Evolutionary conservation across 352 stramenopile species (phyloP), one percentile per base, ranked within the genome.

Genomic region (Globisporangium emineosum): DNA sequence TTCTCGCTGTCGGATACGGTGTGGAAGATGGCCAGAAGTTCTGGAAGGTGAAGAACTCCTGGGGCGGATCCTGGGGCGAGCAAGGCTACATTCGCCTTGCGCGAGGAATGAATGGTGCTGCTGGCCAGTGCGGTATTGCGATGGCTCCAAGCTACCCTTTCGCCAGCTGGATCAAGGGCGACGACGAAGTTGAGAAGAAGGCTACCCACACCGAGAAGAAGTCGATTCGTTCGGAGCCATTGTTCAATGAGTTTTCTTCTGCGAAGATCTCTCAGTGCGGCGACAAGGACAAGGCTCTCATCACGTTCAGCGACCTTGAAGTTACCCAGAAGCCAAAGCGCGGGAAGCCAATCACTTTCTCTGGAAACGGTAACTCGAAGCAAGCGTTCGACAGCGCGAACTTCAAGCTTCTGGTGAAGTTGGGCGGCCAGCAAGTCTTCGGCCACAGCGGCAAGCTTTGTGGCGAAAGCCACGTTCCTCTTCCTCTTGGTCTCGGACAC

Each of bases 31-130:
- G 84, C 17, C 73, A 77, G 8, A 88, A 91, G 51, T 98, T 83
- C 69, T 98, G 93, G 91, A 98, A 97, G 68, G 89, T 99, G 9
- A 98, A 98, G 77, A 99, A 99, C 78, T 98, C 96, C 35, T 99
- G 96, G 97, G 97, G 97, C 29, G 70, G 72, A 4, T 77, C 67
- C 19, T 99, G 95, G 95, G 96, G 96, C 60, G 84, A 97, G 57
- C 71, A 92, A 15, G 96, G 96, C 33, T 99, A 97, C 85, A 97
- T 99, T 49, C 82, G 81, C 19, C 68, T 99, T 5, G 75, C 91
- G 12, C 94, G 97, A 68, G 90, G 86, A 32, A 66, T 69, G 2
- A 74, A 78, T 45, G 61, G 70, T 9, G 57, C 69, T 1, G 57
- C 73, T 1, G 83, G 79, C 23, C 70, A 81, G 68, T 97, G 89